Evolutionary conservation across 345 rosid species (phyloP).

Genomic region (Pelargonium nanum): DNA sequence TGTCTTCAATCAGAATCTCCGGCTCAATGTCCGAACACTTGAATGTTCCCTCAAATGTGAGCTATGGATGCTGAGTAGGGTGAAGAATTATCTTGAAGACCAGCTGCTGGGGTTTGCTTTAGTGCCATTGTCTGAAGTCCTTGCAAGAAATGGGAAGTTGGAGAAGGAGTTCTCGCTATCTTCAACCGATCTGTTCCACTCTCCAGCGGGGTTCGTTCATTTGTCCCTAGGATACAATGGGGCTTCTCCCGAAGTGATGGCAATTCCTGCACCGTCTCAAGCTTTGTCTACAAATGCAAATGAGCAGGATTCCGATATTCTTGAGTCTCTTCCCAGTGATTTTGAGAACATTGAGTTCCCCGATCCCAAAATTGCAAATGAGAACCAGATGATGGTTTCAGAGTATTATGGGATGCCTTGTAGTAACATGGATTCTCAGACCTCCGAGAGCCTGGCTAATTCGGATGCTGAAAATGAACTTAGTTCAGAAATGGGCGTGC

Average conservation of each 20-base stretch:
- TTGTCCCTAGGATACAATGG: conserved; percentile 74
- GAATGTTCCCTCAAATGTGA: conserved; percentile 86
- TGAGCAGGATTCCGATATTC: conserved; percentile 30
- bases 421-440: conserved; percentile 45
- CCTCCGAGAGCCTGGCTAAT: conserved; percentile 51
- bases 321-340: conserved; percentile 43
- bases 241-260: conserved; percentile 82
- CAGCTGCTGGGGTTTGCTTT: conserved; percentile 84
- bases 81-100: conserved; percentile 92
- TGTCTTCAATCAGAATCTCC: conserved; percentile 69
- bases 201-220: conserved; percentile 91
- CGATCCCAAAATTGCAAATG: conserved; percentile 82
- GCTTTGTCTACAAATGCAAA: conserved; percentile 30
- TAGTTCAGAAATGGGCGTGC: conserved; percentile 34
- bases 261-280: conserved; percentile 42
- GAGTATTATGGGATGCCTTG: conserved; percentile 75
- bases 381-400: conserved; percentile 90
- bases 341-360: conserved; percentile 90
- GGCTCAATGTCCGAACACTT: conserved; percentile 49
- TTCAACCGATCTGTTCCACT: conserved; percentile 87
- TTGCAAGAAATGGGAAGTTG: conserved; percentile 56
- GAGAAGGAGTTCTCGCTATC: conserved; percentile 94
- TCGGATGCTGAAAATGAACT: conserved; percentile 51
- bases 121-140: conserved; percentile 85
- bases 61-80: conserved; percentile 97